A percentile compares a stretch with the other conserved stretches of the same genome.
Conservation (phyloP, 83 land plant genomes). For the Diphasiastrum complanatum region DNA sequence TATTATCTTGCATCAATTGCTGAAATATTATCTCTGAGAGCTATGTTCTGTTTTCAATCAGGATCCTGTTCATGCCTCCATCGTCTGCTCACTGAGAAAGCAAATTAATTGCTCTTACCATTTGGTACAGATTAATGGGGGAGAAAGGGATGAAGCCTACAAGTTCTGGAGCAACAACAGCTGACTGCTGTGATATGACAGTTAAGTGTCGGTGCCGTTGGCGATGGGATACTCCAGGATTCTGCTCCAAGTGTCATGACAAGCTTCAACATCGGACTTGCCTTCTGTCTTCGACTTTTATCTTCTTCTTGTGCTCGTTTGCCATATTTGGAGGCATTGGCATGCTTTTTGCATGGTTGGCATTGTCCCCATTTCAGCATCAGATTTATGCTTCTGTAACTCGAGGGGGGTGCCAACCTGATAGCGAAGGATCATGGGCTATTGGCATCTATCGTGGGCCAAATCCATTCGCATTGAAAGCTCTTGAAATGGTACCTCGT, state of each 20-base stretch:
- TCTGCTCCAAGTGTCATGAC: slow-evolving; percentile 12
- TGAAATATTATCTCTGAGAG: no score
- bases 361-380: no score
- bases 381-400: no score
- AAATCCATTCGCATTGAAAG: slow-evolving; percentile 9
- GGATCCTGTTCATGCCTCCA: no score
- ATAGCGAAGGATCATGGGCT: slow-evolving; percentile 12
- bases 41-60: no score
- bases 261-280: slow-evolving; percentile 13
- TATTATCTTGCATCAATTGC: no score
- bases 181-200: slow-evolving; percentile 7
- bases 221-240: slow-evolving; percentile 7
- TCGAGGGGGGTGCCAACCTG: no score
- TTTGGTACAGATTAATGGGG: no score
- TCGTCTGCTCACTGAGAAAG: no score
- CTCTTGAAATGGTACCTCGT: slow-evolving; percentile 17
- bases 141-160: no score
- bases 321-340: slow-evolving; percentile 14
- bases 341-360: slow-evolving; percentile 13
- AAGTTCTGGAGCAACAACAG: background rate
- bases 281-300: slow-evolving; percentile 15
- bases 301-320: slow-evolving; percentile 21
- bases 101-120: no score
- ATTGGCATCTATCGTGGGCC: slow-evolving; percentile 10
- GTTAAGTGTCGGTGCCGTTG: slow-evolving; percentile 17